phyloP scores from a whole-genome alignment of 1,284 basidiomycete species.

The Boletellus deceptivus region DNA sequence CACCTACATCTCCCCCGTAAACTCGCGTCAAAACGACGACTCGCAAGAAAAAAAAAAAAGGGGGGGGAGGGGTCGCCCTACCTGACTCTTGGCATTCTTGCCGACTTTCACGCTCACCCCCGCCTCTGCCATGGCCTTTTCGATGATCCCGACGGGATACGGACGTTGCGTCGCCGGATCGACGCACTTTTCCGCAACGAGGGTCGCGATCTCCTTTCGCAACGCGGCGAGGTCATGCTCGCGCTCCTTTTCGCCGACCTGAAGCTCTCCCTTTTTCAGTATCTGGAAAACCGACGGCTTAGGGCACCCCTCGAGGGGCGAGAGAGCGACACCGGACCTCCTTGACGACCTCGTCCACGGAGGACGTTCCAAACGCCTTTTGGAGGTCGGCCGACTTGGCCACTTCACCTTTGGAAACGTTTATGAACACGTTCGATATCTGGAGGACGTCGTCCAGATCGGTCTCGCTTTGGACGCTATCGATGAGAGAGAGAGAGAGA shows the following conservation, averaged over 20 bases:
- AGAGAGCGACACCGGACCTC: slow-evolving; percentile 55
- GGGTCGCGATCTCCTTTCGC: slow-evolving; percentile 90
- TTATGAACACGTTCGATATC: slow-evolving; percentile 93
- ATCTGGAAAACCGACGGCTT: slow-evolving; percentile 59
- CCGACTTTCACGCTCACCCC: slow-evolving; percentile 88
- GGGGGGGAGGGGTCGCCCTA: slow-evolving; percentile 33
- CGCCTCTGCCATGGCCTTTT: slow-evolving; percentile 95
- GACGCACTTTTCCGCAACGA: slow-evolving; percentile 93
- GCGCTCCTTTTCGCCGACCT: slow-evolving; percentile 96
- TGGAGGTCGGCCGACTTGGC: slow-evolving; percentile 88
- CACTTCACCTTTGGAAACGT: slow-evolving; percentile 95
- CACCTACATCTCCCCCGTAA: slow-evolving; percentile 50
- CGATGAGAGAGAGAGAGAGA: background rate
- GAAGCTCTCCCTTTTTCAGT: slow-evolving; percentile 92
- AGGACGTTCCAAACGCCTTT: slow-evolving; percentile 85
- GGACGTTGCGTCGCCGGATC: slow-evolving; percentile 88
- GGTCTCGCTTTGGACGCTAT: slow-evolving; percentile 63
- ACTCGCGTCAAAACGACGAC: background rate
- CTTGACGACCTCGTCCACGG: slow-evolving; percentile 74
- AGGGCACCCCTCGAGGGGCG: background rate
- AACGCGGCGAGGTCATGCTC: slow-evolving; percentile 84
- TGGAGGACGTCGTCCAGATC: slow-evolving; percentile 96
- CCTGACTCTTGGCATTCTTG: slow-evolving; percentile 93
- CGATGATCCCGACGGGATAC: slow-evolving; percentile 94
- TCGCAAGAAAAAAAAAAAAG: background rate